Evolutionary conservation across 805 yeast genomes (phyloP), one percentile per base, ranked within the genome.

Genomic region (Candida broadrunensis): DNA sequence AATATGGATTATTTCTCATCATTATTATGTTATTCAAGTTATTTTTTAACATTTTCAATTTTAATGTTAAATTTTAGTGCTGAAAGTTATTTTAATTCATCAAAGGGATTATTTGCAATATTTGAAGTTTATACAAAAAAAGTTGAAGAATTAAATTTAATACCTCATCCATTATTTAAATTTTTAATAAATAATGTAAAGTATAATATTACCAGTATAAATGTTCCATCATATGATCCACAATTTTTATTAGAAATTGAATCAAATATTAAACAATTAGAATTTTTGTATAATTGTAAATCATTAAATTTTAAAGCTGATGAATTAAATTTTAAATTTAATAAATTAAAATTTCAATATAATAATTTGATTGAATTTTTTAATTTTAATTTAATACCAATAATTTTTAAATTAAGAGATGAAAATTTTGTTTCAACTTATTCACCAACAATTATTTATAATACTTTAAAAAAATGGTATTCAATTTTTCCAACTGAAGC

Each of bases 211-310:
- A 41, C 51, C 15, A 39, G 52, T 17, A 48, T 59, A 5, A 45
- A 51, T 27, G 40, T 63, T 21, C 63, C 63, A 17, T 35, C 51
- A 2, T 61, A 61, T 42, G 47, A 52, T 25, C 60, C 63, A 2
- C 23, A 42, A 9, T 52, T 51, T 33, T 30, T 59, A 9, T 34
- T 34, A 32, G 64, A 60, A 31, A 42, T 51, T 26, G 37, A 41
- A 14, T 16, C 45, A 20, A 53, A 48, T 34, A 35, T 53, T 20
- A 32, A 45, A 27, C 30, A 41, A 18, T 37, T 57, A 24, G 29
- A 36, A 7, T 14, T 16, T 6, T 33, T 50, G 20, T 52, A 45
- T 38, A 43, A 31, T 13, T 25, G 33, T 2, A 23, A 38, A 15
- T 4, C 26, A 14, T 21, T 35, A 11, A 24, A 31, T 17, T 42